Evolutionary conservation across 768 basidiomycete species (phyloP).

Genomic region (Boletus tomentosulus): DNA sequence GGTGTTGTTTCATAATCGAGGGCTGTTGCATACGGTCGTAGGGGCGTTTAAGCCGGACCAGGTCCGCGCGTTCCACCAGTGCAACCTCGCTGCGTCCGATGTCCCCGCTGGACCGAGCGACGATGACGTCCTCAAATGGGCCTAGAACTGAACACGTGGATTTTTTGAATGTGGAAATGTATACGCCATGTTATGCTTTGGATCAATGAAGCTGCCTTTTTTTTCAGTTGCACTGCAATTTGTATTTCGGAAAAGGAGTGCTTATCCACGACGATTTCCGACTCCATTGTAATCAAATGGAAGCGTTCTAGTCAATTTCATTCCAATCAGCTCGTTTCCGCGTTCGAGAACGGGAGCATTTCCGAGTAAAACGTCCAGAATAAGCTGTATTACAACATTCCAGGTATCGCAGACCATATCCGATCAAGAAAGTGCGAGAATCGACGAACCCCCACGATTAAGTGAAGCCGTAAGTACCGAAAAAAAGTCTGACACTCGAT

Average conservation of each 20-base stretch:
- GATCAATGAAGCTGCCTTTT: slow-evolving; percentile 6
- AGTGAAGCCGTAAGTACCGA: slow-evolving; percentile 23
- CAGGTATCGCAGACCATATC: slow-evolving; percentile 34
- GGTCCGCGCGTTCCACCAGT: slow-evolving; percentile 50
- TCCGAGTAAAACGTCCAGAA: slow-evolving; percentile 23
- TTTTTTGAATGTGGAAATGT: background rate
- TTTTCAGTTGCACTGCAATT: too few relatives aligned
- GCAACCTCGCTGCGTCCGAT: slow-evolving; percentile 53
- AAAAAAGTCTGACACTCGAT: slow-evolving; percentile 9
- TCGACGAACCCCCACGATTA: slow-evolving; percentile 24
- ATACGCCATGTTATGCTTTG: background rate
- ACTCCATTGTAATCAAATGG: background rate
- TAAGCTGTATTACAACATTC: slow-evolving; percentile 35
- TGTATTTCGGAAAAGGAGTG: too few relatives aligned
- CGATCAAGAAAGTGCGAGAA: slow-evolving; percentile 22
- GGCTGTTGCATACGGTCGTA: slow-evolving; percentile 63
- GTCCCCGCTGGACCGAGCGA: slow-evolving; percentile 44
- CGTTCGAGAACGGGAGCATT: background rate
- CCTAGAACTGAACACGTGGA: slow-evolving; percentile 23
- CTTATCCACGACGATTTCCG: background rate
- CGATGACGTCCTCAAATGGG: slow-evolving; percentile 43
- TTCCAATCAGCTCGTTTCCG: background rate
- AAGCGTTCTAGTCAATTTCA: too few relatives aligned
- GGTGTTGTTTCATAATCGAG: slow-evolving; percentile 71
- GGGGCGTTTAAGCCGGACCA: slow-evolving; percentile 54